Conservation (phyloP, 805 yeast genomes). For the Komagataella mondaviorum region DNA sequence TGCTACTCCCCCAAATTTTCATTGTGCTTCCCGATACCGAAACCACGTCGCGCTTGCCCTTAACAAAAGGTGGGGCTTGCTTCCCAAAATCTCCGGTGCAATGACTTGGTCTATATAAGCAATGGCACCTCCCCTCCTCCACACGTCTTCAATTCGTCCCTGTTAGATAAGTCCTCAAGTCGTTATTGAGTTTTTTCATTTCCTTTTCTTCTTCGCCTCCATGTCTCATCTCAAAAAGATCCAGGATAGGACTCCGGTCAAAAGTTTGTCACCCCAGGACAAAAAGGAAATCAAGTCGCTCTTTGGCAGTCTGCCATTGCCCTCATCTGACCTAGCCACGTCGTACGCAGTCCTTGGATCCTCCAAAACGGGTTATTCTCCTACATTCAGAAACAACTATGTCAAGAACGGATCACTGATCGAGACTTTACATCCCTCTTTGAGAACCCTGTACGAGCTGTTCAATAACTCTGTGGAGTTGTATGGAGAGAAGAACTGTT, state of each 20-base stretch:
- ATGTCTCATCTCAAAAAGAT: not conserved
- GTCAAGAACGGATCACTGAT: slow-evolving; percentile 1
- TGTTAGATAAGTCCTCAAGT: too few relatives aligned
- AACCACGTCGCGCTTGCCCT: not conserved
- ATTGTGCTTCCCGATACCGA: not conserved
- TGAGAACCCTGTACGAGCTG: slow-evolving; percentile 23
- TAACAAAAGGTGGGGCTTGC: not conserved
- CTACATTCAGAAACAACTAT: slow-evolving; percentile 1
- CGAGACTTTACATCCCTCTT: slow-evolving; percentile 16
- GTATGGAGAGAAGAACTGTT: slow-evolving; percentile 17
- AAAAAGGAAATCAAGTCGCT: not conserved
- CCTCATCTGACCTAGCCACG: not conserved
- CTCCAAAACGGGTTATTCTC: slow-evolving; percentile 1
- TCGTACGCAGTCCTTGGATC: not conserved
- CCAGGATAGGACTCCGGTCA: not conserved
- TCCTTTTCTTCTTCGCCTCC: not conserved
- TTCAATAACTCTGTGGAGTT: slow-evolving; percentile 15
- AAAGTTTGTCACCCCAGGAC: not conserved
- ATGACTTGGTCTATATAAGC: not conserved
- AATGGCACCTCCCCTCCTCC: not conserved
- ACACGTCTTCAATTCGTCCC: not conserved
- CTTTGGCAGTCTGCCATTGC: not conserved
- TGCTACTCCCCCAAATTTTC: not conserved
- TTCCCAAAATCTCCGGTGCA: not conserved
- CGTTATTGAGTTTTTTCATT: not conserved